Base-by-base conservation (phyloP, 805 yeast genomes). In the Nakazawaea ernobii region DNA sequence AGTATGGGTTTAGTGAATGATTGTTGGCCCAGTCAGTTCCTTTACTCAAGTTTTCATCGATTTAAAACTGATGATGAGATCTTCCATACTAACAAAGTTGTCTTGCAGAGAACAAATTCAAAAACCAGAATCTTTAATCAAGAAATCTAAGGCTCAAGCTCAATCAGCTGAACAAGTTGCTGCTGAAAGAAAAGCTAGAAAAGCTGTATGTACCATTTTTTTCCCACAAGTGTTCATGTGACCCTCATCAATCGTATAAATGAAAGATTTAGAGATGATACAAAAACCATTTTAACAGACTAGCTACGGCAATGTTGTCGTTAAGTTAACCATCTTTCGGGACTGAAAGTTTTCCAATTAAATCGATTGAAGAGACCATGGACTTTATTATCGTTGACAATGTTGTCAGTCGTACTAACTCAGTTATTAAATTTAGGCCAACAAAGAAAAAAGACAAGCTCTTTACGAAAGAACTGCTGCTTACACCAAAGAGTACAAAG, bases 401-500 rank as follows among this genome's bases (percentile, higher is more conserved):
- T 20, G n/a, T 20, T 20, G 24, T 37, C 20, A 28, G 10, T 20
- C 8, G 6, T 42, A 41, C 45, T 46, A 46, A 46, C 49, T 40
- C n/a, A 41, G 8, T 28, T 15, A 13, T n/a, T n/a, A 6, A 24
- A 27, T 48, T 46, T 51, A 71, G 76, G 68, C 71, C 53, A 62
- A 66, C 67, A 69, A 70, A 61, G 74, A 67, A 60, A 71, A 71
- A 70, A 69, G 69, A 63, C 70, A 66, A 52, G 70, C 69, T 54
- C 51, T 67, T 59, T 85, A 84, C 73, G 85, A 87, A 73, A 87
- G 97, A 84, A 89, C 95, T 68, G 96, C 94, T 79, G 89, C 90
- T 77, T 90, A 91, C 90, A 84, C 84, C 72, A 75, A 84, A 79
- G 97, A 91, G 80, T 91, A 91, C 86, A 80, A 78, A 65, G 89